phyloP scores from a whole-genome alignment of 78 protist species.

The Dictyostelium discoideum region dicty_2.7 NC_007091.3:1996501-1997000 shows the following conservation, averaged over 20 bases:
- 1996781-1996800: background rate
- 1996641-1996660: background rate
- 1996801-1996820: background rate
- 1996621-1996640: background rate
- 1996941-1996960: background rate
- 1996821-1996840: conserved; percentile 1
- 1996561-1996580: conserved; percentile 62
- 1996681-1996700: background rate
- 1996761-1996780: background rate
- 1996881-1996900: background rate
- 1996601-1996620: background rate
- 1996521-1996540: conserved; percentile 7
- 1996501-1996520: background rate
- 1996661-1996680: background rate
- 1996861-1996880: background rate
- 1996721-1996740: conserved; percentile 59
- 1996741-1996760: conserved; percentile 33
- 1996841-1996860: background rate
- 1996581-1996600: background rate
- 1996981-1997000: conserved; percentile 10
- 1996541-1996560: conserved; percentile 29
- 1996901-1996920: background rate
- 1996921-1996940: background rate
- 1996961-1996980: background rate
- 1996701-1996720: conserved; percentile 55